A percentile compares a stretch with the other conserved stretches of the same genome.
Evolutionary conservation across 2,329 filamentous ascomycete species (phyloP).

Genomic region (Talaromyces pinophilus): DNA sequence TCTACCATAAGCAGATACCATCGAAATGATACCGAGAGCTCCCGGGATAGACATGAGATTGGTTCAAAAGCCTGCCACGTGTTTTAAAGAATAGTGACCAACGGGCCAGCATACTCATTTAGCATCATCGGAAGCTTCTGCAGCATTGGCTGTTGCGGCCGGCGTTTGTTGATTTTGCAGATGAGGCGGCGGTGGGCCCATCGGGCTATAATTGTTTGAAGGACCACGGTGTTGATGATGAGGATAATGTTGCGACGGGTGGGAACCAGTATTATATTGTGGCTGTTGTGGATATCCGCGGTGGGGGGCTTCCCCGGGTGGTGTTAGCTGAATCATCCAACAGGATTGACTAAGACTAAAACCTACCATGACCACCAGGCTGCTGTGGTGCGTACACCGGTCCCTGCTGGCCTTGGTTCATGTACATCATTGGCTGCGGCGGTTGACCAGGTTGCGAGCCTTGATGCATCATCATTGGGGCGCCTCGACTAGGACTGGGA

Average conservation of each 20-base stretch:
- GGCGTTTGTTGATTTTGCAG: conserved; percentile 44
- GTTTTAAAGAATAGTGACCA: background rate
- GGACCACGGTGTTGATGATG: conserved; percentile 58
- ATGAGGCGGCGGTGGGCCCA: conserved; percentile 45
- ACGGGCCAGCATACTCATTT: conserved; percentile 43
- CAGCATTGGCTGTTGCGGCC: conserved; percentile 35
- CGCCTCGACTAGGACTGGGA: conserved; percentile 82
- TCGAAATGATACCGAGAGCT: conserved; percentile 1
- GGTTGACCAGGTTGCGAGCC: conserved; percentile 87
- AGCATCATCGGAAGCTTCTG: conserved; percentile 49
- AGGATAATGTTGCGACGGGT: conserved; percentile 64
- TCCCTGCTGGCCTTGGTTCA: conserved; percentile 74
- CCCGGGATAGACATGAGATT: background rate
- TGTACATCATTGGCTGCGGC: conserved; percentile 66
- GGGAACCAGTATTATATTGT: conserved; percentile 66
- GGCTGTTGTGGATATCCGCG: conserved; percentile 62
- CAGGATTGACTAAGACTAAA: conserved; percentile 19
- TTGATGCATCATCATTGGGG: conserved; percentile 93
- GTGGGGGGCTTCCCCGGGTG: conserved; percentile 51
- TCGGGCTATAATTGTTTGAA: conserved; percentile 58
- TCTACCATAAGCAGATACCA: background rate
- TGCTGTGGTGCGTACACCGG: conserved; percentile 71
- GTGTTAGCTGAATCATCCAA: conserved; percentile 11
- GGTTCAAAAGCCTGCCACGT: conserved; percentile 9
- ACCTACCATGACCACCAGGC: conserved; percentile 69